phyloP scores from a whole-genome alignment of 495 filamentous ascomycete genomes.

The Ramalina peruviana region DNA sequence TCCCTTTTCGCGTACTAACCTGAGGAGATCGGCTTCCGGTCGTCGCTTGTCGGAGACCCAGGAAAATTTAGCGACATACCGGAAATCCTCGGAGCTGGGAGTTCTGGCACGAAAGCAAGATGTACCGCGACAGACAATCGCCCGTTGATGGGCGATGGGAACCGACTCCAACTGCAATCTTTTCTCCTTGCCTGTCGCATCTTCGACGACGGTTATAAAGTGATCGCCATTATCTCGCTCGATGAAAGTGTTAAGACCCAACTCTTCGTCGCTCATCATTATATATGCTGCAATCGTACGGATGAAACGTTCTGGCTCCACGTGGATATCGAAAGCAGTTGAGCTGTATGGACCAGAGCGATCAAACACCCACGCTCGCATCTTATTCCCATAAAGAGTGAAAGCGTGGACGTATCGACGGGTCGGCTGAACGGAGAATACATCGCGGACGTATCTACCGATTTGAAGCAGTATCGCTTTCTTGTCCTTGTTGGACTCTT shows the following conservation, averaged over 20 bases:
- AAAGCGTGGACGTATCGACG: constrained; percentile 25
- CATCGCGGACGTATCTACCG: constrained; percentile 6
- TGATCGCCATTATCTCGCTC: not conserved
- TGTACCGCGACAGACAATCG: no score
- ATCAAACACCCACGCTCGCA: constrained; percentile 31
- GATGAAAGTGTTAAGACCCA: constrained; percentile 6
- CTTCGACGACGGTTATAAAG: constrained; percentile 1
- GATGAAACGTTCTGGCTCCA: constrained; percentile 23
- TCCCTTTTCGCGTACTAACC: no score
- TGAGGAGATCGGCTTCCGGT: no score
- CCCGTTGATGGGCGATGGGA: no score
- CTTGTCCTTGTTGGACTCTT: not conserved
- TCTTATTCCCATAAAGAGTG: constrained; percentile 20
- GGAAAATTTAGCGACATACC: no score
- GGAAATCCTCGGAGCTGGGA: no score
- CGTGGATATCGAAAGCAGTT: constrained; percentile 24
- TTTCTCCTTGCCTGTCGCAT: not conserved
- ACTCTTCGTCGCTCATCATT: constrained; percentile 20
- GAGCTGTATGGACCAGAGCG: constrained; percentile 30
- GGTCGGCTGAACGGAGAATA: constrained; percentile 6
- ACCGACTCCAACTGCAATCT: constrained; percentile 2
- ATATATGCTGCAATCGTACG: constrained; percentile 17
- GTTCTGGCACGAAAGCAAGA: no score
- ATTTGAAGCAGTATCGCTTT: constrained; percentile 12
- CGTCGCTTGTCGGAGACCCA: no score